Conservation (phyloP, 1,284 basidiomycete genomes). For the Sporisorium exsertum region DNA sequence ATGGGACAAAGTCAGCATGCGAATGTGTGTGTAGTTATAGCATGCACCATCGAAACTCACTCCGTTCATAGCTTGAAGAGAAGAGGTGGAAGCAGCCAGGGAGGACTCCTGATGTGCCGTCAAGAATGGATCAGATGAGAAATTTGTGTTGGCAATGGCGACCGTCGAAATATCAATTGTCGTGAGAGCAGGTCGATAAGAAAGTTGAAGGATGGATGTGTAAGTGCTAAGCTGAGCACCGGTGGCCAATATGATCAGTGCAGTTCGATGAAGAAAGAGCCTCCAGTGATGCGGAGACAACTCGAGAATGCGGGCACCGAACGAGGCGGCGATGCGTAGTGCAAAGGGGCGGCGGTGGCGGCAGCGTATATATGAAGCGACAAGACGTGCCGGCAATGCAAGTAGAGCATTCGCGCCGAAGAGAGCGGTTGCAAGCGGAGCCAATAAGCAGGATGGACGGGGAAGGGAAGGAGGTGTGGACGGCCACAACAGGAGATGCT, state of each 20-base stretch:
- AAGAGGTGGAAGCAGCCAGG: slow-evolving; percentile 31
- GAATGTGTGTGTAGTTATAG: not conserved
- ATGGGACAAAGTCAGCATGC: not conserved
- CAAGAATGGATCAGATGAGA: not conserved
- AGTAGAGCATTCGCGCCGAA: not conserved
- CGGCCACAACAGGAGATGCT: not conserved
- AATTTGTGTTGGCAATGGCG: not conserved
- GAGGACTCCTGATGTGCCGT: slow-evolving; percentile 16
- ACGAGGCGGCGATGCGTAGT: too few relatives aligned
- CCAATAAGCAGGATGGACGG: not conserved
- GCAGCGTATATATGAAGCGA: slow-evolving; percentile 16
- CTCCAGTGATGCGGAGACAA: not conserved
- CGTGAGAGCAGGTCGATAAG: not conserved
- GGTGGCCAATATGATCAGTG: not conserved
- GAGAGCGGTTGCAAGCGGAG: not conserved
- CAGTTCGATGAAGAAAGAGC: slow-evolving; percentile 8
- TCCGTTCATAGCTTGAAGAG: slow-evolving; percentile 36
- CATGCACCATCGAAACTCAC: slow-evolving; percentile 11
- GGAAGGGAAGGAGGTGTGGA: not conserved
- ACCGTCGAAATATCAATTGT: not conserved
- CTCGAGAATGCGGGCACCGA: not conserved
- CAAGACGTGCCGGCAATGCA: slow-evolving; percentile 1
- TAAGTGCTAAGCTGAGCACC: not conserved
- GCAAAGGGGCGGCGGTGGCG: too few relatives aligned
- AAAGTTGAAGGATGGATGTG: not conserved